A percentile compares a stretch with the other conserved stretches of the same genome.
Evolutionary conservation across 345 rosid genomes (phyloP).

Genomic region (Eutrema heterophyllum): DNA sequence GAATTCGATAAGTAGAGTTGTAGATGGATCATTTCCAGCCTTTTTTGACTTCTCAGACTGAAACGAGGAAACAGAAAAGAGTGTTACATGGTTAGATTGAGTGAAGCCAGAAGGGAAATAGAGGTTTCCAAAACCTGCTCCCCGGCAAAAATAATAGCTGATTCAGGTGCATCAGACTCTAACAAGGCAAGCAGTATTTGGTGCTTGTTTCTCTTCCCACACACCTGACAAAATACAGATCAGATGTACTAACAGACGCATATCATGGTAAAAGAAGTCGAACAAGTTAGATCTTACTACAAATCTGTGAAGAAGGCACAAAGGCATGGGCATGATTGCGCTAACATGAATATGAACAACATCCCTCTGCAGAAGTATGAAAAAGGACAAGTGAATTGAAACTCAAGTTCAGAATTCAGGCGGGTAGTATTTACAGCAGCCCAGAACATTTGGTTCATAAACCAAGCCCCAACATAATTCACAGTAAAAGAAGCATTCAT

Average conservation of each 20-base stretch:
- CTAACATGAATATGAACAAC: constrained; percentile 73
- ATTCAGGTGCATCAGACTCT: constrained; percentile 55
- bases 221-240: constrained; percentile 40
- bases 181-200: constrained; percentile 55
- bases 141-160: constrained; percentile 73
- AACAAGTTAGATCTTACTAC: constrained; percentile 41
- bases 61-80: constrained; percentile 10
- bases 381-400: constrained; percentile 4
- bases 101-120: constrained; percentile 7
- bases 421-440: neutral
- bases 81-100: neutral
- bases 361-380: constrained; percentile 47
- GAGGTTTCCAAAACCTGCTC: constrained; percentile 59
- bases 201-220: constrained; percentile 46
- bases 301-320: constrained; percentile 61
- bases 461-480: neutral
- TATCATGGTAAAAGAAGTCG: neutral
- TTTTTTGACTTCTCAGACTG: constrained; percentile 91
- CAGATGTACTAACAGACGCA: constrained; percentile 1
- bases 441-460: neutral
- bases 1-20: constrained; percentile 52
- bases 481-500: neutral
- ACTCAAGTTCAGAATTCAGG: neutral
- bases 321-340: constrained; percentile 69
- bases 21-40: constrained; percentile 70